Evolutionary conservation across 2,329 filamentous ascomycete genomes (phyloP), one percentile per base, ranked within the genome.

Genomic region (Phyllosticta citriasiana): DNA sequence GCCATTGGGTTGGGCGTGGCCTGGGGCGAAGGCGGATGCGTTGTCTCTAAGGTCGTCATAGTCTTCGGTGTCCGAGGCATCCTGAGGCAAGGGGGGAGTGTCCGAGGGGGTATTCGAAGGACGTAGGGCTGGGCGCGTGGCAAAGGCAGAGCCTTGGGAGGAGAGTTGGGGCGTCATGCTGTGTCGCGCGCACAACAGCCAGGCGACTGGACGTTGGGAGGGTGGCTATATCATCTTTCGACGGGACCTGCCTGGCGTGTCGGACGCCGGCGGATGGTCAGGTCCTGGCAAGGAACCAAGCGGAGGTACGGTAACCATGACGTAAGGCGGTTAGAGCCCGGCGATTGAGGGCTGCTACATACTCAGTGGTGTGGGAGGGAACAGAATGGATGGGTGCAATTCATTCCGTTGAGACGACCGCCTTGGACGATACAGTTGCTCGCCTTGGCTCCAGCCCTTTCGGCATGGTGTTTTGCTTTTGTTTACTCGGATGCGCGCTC

Each of bases 11-110:
- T 63, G 68, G 57, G 71, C 71, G 14, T 6, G 40, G 55, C 73
- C 73, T 53, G 69, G 66, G 16, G 74, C 67, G 25, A 75, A 66
- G 6, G 70, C 72, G 58, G 72, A 71, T 2, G 73, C 67, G 57
- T 75, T 69, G 8, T 73, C 62, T 40, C 73, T 67, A 55, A 77
- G 62, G 25, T 72, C 68, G 60, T 75, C 74, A 61, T 76, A 74
- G 64, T 76, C 71, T 61, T 79, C 76, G n/a, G 74, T 68, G 25
- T 76, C 72, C 47, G 68, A 67, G 55, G 54, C 30, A 27, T 50
- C 27, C 30, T 47, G 40, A 47, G 40, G 40, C 40, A 47, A 47
- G 40, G 40, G 40, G n/a, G 40, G 52, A 33, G 60, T 50, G 24
- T n/a, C 24, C 54, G 25, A 22, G 25, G 54, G 24, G 16, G 24